Conservation (phyloP, 2,329 filamentous ascomycete species). For the Colletotrichum noveboracense region DNA sequence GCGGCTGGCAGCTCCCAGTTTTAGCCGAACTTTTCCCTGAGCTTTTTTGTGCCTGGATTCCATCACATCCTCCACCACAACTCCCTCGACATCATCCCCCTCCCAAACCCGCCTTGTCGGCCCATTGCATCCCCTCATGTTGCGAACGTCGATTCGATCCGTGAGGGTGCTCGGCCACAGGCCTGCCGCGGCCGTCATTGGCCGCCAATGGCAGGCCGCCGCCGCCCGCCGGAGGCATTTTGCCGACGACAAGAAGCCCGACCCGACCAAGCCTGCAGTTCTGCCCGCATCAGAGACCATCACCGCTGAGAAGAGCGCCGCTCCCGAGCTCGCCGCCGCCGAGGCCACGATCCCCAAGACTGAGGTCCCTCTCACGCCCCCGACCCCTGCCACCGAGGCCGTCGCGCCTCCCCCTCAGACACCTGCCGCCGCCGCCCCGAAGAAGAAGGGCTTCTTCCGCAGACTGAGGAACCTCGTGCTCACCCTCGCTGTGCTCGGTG, state of each 20-base stretch:
- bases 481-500: conserved; percentile 77
- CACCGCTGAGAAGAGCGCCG: conserved; percentile 50
- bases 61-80: conserved; percentile 29
- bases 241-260: conserved; percentile 58
- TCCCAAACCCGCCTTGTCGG: conserved; percentile 38
- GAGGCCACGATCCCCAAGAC: conserved; percentile 41
- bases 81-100: conserved; percentile 30
- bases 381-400: conserved; percentile 31
- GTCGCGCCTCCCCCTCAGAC: conserved; percentile 40
- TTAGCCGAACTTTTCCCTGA: conserved; percentile 52
- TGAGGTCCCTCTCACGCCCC: conserved; percentile 45
- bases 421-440: conserved; percentile 42
- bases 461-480: conserved; percentile 80
- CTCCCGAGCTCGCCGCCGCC: conserved; percentile 43
- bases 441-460: conserved; percentile 71
- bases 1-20: conserved; percentile 22
- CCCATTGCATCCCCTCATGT: conserved; percentile 63
- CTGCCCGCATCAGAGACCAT: conserved; percentile 60
- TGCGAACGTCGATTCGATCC: conserved; percentile 72
- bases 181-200: conserved; percentile 55
- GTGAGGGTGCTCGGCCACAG: conserved; percentile 63
- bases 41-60: conserved; percentile 41
- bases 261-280: conserved; percentile 53
- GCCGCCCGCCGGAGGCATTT: conserved; percentile 52
- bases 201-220: conserved; percentile 61